A percentile compares a stretch with the other conserved stretches of the same genome.
Evolutionary conservation across 805 yeast species (phyloP).

Genomic region (Cyberlindnera sargentensis): DNA sequence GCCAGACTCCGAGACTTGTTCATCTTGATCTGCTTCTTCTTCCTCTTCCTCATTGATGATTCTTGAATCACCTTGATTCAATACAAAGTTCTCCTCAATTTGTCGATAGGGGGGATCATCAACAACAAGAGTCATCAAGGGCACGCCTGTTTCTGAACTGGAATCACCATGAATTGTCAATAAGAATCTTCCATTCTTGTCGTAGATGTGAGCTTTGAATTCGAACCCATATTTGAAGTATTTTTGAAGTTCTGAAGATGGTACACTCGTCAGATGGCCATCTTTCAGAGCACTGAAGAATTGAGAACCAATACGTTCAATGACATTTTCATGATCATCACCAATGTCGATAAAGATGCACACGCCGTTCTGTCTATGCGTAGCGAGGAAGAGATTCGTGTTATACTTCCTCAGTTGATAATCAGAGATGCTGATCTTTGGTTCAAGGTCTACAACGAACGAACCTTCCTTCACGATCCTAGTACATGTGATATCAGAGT

Average conservation of each 20-base stretch:
- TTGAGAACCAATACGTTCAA: not conserved
- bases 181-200: not conserved
- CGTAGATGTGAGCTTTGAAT: not conserved
- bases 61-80: not conserved
- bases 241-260: not conserved
- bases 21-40: not conserved
- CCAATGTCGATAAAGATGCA: not conserved
- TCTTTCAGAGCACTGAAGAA: not conserved
- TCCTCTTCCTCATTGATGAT: not conserved
- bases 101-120: not conserved
- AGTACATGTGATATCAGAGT: slow-evolving; percentile 5
- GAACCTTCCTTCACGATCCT: not conserved
- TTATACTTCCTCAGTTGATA: not conserved
- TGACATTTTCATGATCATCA: not conserved
- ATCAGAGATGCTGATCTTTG: not conserved
- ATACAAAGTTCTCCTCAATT: not conserved
- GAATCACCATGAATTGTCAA: not conserved
- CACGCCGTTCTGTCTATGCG: not conserved
- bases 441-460: not conserved
- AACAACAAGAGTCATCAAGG: not conserved
- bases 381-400: not conserved
- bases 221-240: not conserved
- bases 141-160: not conserved
- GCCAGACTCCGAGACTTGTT: not conserved
- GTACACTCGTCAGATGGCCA: not conserved